Percentiles rank a stretch among this genome's conserved stretches.
These are phyloP conservation scores for Dryas octopetala DNA, from an alignment of 306 rosid species.

Conservation along the genomic window DNA sequence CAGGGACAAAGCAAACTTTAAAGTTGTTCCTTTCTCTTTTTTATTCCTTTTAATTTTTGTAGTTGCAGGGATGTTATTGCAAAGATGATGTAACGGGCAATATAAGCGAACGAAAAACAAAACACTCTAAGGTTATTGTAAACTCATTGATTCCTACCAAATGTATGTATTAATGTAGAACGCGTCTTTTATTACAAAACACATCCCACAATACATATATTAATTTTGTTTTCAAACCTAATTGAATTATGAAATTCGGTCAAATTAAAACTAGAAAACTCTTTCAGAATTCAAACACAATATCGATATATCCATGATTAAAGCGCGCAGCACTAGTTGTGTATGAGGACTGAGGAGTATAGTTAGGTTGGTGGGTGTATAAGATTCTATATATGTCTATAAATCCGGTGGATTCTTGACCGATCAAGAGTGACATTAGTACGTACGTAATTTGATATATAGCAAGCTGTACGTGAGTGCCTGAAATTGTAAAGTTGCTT, in stretches of 20 bases:
- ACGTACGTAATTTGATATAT: neutral
- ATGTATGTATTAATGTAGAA: too few species aligned
- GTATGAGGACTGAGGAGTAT: neutral
- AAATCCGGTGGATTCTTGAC: constrained; percentile 27
- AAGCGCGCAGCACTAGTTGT: neutral
- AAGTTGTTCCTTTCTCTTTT: too few species aligned
- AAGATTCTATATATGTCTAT: constrained; percentile 37
- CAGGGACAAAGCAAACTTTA: too few species aligned
- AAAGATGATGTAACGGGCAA: constrained; percentile 7
- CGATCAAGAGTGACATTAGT: too few species aligned
- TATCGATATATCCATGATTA: neutral
- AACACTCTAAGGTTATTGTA: neutral
- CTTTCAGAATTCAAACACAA: neutral
- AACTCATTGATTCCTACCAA: too few species aligned
- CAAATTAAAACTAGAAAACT: neutral
- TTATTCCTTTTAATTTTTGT: too few species aligned
- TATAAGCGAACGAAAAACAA: neutral
- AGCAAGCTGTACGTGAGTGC: constrained; percentile 34
- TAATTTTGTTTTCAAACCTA: neutral
- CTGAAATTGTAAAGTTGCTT: constrained; percentile 46
- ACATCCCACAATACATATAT: too few species aligned
- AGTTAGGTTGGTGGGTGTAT: constrained; percentile 24
- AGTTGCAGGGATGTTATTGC: too few species aligned
- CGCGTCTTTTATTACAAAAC: too few species aligned
- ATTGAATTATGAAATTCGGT: neutral